phyloP scores from a whole-genome alignment of 805 yeast genomes.

The Nakazawaea molendinolei region DNA sequence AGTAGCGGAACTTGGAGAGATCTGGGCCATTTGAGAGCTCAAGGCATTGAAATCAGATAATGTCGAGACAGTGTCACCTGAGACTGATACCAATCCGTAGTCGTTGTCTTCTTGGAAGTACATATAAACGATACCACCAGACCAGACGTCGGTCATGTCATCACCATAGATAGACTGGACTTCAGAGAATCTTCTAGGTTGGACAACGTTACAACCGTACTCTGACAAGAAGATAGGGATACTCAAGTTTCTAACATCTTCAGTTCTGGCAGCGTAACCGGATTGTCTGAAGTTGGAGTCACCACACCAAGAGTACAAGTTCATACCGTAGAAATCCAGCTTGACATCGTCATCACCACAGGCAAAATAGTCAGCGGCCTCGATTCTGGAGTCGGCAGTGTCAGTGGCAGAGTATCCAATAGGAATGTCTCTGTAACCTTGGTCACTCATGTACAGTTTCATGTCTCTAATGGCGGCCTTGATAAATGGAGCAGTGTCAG shows the following conservation, averaged over 20 bases:
- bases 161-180: slow-evolving; percentile 58
- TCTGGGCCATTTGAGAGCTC: slow-evolving; percentile 43
- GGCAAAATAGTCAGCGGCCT: slow-evolving; percentile 76
- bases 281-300: slow-evolving; percentile 48
- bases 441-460: slow-evolving; percentile 62
- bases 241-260: slow-evolving; percentile 65
- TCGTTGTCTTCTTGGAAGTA: slow-evolving; percentile 79
- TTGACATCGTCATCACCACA: slow-evolving; percentile 68
- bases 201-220: slow-evolving; percentile 73
- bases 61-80: slow-evolving; percentile 46
- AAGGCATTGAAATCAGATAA: slow-evolving; percentile 53
- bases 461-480: slow-evolving; percentile 94
- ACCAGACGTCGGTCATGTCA: slow-evolving; percentile 85
- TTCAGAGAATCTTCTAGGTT: slow-evolving; percentile 75
- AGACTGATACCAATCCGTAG: slow-evolving; percentile 69
- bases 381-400: slow-evolving; percentile 72
- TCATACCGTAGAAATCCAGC: slow-evolving; percentile 76
- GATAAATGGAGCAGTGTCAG: slow-evolving; percentile 88
- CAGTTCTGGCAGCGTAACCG: slow-evolving; percentile 67
- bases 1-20: slow-evolving; percentile 44
- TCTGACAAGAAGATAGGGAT: slow-evolving; percentile 83
- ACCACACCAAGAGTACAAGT: slow-evolving; percentile 90
- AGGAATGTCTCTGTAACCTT: slow-evolving; percentile 73
- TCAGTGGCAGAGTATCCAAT: slow-evolving; percentile 94
- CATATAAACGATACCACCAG: slow-evolving; percentile 93